phyloP scores from a whole-genome alignment of 2,329 filamentous ascomycete genomes.

The Cercospora zeae-maydis region DNA sequence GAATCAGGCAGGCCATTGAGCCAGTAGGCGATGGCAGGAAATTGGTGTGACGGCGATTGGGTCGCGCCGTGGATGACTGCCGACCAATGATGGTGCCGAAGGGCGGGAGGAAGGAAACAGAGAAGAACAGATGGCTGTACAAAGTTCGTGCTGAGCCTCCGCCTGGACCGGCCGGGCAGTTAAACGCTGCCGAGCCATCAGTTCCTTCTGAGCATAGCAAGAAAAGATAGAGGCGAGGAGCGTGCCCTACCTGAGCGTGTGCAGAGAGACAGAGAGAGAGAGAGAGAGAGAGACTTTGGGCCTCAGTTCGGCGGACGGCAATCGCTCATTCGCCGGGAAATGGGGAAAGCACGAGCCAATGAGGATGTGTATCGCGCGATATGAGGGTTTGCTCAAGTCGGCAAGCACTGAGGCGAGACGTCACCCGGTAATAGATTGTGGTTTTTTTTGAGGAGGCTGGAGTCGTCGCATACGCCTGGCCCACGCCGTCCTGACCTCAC shows the following conservation, averaged over 20 bases:
- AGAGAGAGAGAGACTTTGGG: no score
- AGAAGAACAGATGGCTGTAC: constrained; percentile 17
- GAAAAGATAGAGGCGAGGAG: constrained; percentile 12
- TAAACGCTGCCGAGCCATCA: constrained; percentile 22
- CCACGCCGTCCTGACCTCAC: not conserved
- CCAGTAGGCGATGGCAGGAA: constrained; percentile 15
- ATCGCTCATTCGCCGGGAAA: constrained; percentile 23
- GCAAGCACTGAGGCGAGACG: constrained; percentile 9
- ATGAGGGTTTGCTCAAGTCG: constrained; percentile 3
- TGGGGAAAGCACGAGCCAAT: constrained; percentile 20
- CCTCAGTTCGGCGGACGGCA: constrained; percentile 18
- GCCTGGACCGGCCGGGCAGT: constrained; percentile 18
- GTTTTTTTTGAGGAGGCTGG: constrained; percentile 7
- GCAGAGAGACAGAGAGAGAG: constrained; percentile 14
- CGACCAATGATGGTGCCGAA: constrained; percentile 23
- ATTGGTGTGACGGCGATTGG: constrained; percentile 19
- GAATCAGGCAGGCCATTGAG: constrained; percentile 10
- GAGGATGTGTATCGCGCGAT: constrained; percentile 11
- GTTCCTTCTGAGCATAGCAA: constrained; percentile 9
- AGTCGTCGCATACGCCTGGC: constrained; percentile 6
- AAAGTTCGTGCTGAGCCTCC: constrained; percentile 14
- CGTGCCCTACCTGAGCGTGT: constrained; percentile 20
- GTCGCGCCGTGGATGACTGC: constrained; percentile 15
- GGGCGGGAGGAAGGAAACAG: constrained; percentile 4
- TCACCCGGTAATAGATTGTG: constrained; percentile 1